A percentile compares a stretch with the other conserved stretches of the same genome.
Evolutionary conservation across 192 early-diverging fungal genomes (phyloP).

Genomic region (Dimargaris xerosporica): DNA sequence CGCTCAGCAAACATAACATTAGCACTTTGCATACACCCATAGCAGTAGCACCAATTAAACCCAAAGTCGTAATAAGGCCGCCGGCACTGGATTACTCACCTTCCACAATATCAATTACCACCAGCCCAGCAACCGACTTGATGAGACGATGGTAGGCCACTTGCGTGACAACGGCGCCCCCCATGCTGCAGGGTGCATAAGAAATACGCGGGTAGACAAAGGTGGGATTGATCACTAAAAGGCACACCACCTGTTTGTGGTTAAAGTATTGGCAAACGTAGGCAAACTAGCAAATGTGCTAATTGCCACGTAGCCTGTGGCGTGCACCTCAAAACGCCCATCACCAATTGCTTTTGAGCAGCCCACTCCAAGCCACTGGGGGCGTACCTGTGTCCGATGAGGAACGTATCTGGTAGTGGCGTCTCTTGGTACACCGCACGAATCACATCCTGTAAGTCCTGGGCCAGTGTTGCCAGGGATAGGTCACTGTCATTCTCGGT

Average conservation of each 20-base stretch:
- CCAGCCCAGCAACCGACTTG: conserved; percentile 37
- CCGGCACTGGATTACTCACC: conserved; percentile 20
- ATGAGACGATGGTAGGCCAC: conserved; percentile 34
- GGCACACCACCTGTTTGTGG: not conserved
- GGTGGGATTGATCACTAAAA: not conserved
- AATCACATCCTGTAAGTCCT: conserved; percentile 39
- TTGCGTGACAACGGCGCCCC: conserved; percentile 57
- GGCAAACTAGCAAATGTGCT: not conserved
- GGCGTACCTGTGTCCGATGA: conserved; percentile 63
- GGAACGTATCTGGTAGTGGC: conserved; percentile 30
- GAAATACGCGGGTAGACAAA: not conserved
- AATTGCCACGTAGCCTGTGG: not conserved
- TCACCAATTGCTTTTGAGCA: not conserved
- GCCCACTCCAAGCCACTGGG: not conserved
- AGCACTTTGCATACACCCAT: too few species aligned
- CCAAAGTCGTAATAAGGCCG: not conserved
- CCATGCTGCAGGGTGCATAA: conserved; percentile 37
- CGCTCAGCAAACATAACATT: too few species aligned
- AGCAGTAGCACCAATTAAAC: too few species aligned
- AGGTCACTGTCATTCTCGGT: conserved; percentile 34
- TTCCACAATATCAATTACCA: conserved; percentile 67
- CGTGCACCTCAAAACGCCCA: not conserved
- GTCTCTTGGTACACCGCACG: conserved; percentile 28
- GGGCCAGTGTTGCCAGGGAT: conserved; percentile 35
- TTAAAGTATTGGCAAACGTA: not conserved